Conservation (phyloP, 2,329 filamentous ascomycete species). For the Stagonosporopsis tanaceti region DNA sequence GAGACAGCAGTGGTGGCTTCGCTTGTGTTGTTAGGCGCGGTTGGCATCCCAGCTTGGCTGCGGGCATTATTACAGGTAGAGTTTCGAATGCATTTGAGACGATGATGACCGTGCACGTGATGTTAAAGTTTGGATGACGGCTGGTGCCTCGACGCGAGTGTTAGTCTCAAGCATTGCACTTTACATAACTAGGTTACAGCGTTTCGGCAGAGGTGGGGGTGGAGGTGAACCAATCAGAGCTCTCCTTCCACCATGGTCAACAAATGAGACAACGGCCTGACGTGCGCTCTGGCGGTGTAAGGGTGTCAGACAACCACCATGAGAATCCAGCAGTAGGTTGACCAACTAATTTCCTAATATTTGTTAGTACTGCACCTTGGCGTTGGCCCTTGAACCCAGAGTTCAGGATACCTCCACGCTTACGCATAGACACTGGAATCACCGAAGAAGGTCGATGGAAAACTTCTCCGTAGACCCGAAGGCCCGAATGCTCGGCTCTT, state of each 20-base stretch:
- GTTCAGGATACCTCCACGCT: background rate
- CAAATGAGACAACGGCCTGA: background rate
- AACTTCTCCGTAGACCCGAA: background rate
- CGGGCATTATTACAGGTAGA: background rate
- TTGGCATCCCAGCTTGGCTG: background rate
- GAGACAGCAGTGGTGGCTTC: background rate
- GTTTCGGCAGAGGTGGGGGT: constrained; percentile 3
- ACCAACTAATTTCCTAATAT: background rate
- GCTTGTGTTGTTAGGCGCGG: background rate
- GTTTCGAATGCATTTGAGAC: background rate
- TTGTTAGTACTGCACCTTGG: background rate
- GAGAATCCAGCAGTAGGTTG: background rate
- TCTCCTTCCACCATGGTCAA: background rate
- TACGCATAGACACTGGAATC: background rate
- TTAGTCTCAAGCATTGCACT: background rate
- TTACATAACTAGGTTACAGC: constrained; percentile 1
- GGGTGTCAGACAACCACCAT: background rate
- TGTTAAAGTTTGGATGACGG: background rate
- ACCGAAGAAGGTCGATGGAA: background rate
- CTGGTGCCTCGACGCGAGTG: constrained; percentile 11
- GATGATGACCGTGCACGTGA: background rate
- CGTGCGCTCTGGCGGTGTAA: constrained; percentile 10
- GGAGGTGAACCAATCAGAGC: background rate
- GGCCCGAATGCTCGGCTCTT: background rate
- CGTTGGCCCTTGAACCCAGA: background rate